Conservation (phyloP, 108 stramenopile genomes). For the Nitzschia putrida region DNA sequence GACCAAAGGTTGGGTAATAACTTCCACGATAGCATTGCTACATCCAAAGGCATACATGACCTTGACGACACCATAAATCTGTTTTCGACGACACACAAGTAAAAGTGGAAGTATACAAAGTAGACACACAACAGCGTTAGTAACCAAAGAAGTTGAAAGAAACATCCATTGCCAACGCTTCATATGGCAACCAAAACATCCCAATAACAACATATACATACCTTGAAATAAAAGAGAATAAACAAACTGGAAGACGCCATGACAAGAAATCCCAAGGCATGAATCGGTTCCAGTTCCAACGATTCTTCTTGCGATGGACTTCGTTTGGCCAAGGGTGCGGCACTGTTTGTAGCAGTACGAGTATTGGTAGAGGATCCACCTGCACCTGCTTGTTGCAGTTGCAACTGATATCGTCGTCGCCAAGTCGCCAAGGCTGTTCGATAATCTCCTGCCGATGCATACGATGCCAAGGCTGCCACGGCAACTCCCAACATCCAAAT, state of each 20-base stretch:
- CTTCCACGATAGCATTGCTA: constrained; percentile 51
- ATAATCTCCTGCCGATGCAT: constrained; percentile 59
- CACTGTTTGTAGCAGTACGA: not conserved
- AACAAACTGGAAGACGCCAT: constrained; percentile 77
- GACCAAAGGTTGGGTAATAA: constrained; percentile 56
- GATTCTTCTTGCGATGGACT: constrained; percentile 45
- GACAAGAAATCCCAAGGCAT: constrained; percentile 80
- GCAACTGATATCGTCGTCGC: constrained; percentile 2
- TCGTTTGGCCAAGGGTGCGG: constrained; percentile 20
- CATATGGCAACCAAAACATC: too few relatives aligned
- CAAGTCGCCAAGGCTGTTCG: constrained; percentile 26
- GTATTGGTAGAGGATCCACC: not conserved
- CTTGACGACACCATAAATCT: constrained; percentile 75
- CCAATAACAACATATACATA: constrained; percentile 14
- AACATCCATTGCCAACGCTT: not conserved
- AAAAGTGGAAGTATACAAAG: too few relatives aligned
- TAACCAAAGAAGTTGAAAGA: not conserved
- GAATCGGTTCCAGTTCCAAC: constrained; percentile 74
- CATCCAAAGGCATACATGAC: constrained; percentile 81
- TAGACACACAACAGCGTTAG: too few relatives aligned
- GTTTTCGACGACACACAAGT: too few relatives aligned
- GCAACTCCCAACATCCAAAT: constrained; percentile 76
- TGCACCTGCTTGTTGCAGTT: not conserved
- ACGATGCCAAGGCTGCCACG: constrained; percentile 62
- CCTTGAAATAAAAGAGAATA: constrained; percentile 86